Base-by-base conservation (phyloP, 768 basidiomycete species). In the Rhizopogon rudus region DNA sequence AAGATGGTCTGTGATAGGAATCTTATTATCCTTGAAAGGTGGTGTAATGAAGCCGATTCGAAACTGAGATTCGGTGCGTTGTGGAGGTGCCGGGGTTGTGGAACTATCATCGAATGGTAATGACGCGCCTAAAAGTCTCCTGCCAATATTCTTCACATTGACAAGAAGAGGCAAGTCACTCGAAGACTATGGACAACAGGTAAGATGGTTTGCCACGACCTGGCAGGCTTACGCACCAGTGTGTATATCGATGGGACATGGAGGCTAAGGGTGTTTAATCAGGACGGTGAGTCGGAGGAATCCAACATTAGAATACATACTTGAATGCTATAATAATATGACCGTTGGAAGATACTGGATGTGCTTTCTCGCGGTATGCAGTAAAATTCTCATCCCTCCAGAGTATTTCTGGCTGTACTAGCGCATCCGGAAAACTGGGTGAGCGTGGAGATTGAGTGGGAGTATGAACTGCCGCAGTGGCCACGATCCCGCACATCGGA, bases 351-450 rank as follows among this genome's bases (percentile, higher is more conserved):
- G 87, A 88, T 25, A 89, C 82, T 1, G 87, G 86, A 59, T 87
- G 77, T 16, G 75, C 77, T 64, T 76, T 83, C 71, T 91, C 88
- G 59, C 81, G 76, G 68, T 88, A 91, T 5, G 77, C 81, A 16
- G 88, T 89, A 57, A 90, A 85, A 69, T 88, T 87, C 58, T 85
- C 83, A 66, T 91, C 87, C 51, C 81, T 79, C 86, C 86, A 89
- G 8, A 90, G 74, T 48, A 88, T 74, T 57, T 89, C 84, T 13
- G 80, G 79, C 52, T 78, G 72, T 13, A 72, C 76, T 5, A 81
- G 77, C 53, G 73, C 72, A 31, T 73, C 63, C 10, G 80, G 73
- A 53, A 80, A 79, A 0, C 74, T 69, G 5, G 79, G 78, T 0
- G 77, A 70, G 43, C 74, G 73, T 5, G 79, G 75, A 6, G 80